A percentile compares a stretch with the other conserved stretches of the same genome.
Conservation (phyloP, 2,329 filamentous ascomycete species). For the Sporothrix mexicana region DNA sequence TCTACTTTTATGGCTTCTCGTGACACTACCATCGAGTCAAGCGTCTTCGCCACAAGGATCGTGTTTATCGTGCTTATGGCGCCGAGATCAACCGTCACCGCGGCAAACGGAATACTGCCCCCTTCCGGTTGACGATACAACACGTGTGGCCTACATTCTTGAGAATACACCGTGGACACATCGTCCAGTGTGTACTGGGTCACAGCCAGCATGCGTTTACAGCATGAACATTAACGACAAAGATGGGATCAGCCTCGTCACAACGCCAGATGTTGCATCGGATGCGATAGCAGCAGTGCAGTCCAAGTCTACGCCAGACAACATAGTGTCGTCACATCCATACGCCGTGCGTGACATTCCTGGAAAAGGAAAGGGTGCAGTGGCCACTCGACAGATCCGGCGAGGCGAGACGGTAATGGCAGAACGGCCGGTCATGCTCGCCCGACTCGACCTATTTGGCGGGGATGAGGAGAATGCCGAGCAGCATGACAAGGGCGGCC, state of each 20-base stretch:
- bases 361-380: constrained; percentile 38
- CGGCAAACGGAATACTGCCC: background rate
- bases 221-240: background rate
- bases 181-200: background rate
- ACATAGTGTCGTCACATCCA: background rate
- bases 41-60: background rate
- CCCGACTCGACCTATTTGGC: constrained; percentile 36
- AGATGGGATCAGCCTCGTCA: background rate
- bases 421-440: constrained; percentile 38
- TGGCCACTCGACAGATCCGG: constrained; percentile 35
- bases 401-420: constrained; percentile 37
- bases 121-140: background rate
- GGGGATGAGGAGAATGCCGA: background rate
- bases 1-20: background rate
- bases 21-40: background rate
- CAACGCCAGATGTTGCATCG: constrained; percentile 19
- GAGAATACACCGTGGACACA: constrained; percentile 14
- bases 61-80: background rate
- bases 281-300: background rate
- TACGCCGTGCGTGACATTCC: constrained; percentile 32
- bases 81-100: background rate
- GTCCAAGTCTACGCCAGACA: background rate
- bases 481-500: constrained; percentile 23
- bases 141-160: background rate
- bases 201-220: constrained; percentile 10